Evolutionary conservation across 805 yeast genomes (phyloP), one percentile per base, ranked within the genome.

Genomic region (Tetrapisispora taiwanensis): DNA sequence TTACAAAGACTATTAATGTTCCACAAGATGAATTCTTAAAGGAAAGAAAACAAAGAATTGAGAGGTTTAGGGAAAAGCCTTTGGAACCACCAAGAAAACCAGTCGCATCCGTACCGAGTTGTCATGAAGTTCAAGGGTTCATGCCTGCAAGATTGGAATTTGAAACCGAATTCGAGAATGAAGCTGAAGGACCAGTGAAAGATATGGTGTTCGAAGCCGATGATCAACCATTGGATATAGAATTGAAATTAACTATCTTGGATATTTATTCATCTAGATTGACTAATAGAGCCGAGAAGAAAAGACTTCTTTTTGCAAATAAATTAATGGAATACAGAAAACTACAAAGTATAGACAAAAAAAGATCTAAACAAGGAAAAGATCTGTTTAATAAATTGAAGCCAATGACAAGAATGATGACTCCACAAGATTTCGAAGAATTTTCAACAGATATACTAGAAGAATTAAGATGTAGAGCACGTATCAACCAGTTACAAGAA

Each of bases 71-170:
- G 52, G 79, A 78, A 49, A 66, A 79, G 47, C 88, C 94, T 7
- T 65, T 85, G 50, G 94, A 94, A 12, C 92, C 94, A 27, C 89
- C 88, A 42, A 78, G 80, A 48, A 92, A 90, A 60, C 87, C 94
- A 5, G 79, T 84, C 39, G 89, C 96, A 0, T 87, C 97, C 7
- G 90, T 84, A 7, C 99, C 99, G 0, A 74, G 92, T 46, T 89
- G 97, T 67, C 97, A 94, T 58, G 97, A 94, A 56, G 78, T 92
- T 48, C 97, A 92, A 62, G 97, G 96, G 3, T 92, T 81, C 61
- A 92, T 92, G 99, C 99, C 99, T 33, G 99, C 97, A 36, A 78
- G 99, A 57, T 69, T 92, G 48, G 99, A 92, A 63, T 92, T 92
- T 62, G 99, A 92, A 56, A 86, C 82, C 47, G 99, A 92, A 62